Percentiles rank a stretch among this genome's conserved stretches.
Conservation (phyloP, 1,284 basidiomycete species). For the Trichosporon sp. region DNA sequence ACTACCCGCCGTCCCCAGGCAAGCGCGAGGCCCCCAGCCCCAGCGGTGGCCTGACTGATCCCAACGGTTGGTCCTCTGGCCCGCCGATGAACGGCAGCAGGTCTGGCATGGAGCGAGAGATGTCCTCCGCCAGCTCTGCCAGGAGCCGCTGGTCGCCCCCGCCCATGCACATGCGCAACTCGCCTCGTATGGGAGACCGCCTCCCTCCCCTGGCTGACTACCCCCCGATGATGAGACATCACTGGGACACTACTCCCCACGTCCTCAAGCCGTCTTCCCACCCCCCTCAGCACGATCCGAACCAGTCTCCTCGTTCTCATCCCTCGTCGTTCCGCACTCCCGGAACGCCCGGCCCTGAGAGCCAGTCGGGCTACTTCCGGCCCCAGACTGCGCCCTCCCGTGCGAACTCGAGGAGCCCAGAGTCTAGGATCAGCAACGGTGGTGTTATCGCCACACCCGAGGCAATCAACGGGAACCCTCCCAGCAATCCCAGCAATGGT, state of each 20-base stretch:
- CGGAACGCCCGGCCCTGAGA: not conserved
- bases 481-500: not conserved
- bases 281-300: not conserved
- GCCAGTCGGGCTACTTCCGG: not conserved
- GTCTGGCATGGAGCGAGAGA: slow-evolving; percentile 10
- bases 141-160: slow-evolving; percentile 14
- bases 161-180: slow-evolving; percentile 8
- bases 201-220: slow-evolving; percentile 24
- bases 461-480: not conserved
- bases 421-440: not conserved
- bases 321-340: not conserved
- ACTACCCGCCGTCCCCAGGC: slow-evolving; percentile 17
- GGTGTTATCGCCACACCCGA: not conserved
- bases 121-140: slow-evolving; percentile 5
- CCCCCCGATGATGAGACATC: not conserved
- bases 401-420: not conserved
- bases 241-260: slow-evolving; percentile 4
- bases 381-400: not conserved
- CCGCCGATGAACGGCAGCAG: slow-evolving; percentile 2
- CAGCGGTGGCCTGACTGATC: slow-evolving; percentile 22
- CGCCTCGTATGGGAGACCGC: slow-evolving; percentile 15
- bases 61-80: slow-evolving; percentile 16
- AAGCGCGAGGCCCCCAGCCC: slow-evolving; percentile 12
- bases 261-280: slow-evolving; percentile 16
- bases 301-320: not conserved